Evolutionary conservation across 768 basidiomycete species (phyloP), one percentile per base, ranked within the genome.

Genomic region (Leccinum aurantiacum): DNA sequence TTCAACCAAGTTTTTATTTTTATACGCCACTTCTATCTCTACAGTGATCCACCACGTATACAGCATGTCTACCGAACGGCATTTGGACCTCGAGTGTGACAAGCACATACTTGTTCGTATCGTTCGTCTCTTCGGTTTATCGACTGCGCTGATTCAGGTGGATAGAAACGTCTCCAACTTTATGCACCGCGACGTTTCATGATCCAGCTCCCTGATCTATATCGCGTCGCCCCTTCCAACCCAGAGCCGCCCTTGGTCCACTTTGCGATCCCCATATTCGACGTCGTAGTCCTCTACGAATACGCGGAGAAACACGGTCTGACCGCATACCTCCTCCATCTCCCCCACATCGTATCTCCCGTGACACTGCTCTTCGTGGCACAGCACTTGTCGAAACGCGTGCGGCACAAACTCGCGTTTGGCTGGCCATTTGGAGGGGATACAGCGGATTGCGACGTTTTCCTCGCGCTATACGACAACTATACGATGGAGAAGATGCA

Each of bases 401-500:
- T 44, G 14, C 22, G 27, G 10, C 49, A 25, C 4, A 35, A 48
- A 22, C 9, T 56, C 33, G 15, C 22, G 14, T 31, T 56, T n/a
- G 13, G 47, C 22, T 56, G 47, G 56, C 47, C 46, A 17, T 33
- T 49, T 15, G 24, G 9, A 35, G 11, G 11, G n/a, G n/a, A n/a
- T 24, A 56, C 33, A n/a, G 24, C 31, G 3, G 22, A 56, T 24
- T 56, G 56, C 13, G 33, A 35, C 10, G 6, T 56, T 11, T 9
- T 56, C 56, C 56, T 56, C 10, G 33, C 4, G 31, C 22, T 56
- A 6, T 56, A 56, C 35, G 9, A 49, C 47, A 56, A 49, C 47
- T 49, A 49, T 27, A 48, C 47, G 22, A 35, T 25, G 17, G 33
- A 56, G 31, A 37, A 35, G 33, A 24, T 33, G 10, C 33, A n/a